Evolutionary conservation across 2,329 filamentous ascomycete genomes (phyloP), one percentile per base, ranked within the genome.

Genomic region (Thielaviopsis euricoi): DNA sequence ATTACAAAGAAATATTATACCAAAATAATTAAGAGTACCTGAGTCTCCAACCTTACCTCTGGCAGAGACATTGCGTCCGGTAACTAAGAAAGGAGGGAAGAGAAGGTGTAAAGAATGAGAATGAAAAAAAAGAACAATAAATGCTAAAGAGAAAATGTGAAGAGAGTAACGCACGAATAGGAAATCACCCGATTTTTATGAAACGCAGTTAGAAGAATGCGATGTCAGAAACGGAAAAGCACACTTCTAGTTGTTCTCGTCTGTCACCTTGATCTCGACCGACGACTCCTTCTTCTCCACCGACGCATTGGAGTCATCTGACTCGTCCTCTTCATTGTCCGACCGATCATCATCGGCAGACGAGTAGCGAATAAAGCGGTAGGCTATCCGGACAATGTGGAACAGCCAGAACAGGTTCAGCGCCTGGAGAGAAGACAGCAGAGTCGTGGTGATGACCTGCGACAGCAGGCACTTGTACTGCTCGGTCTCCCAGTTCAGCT

Each of bases 361-460:
- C 56, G 79, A 77, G 64, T 77, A 78, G 49, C 79, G 74, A 19
- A 86, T 72, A 63, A 87, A 86, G 60, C 86, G 77, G 65, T 83
- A 87, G 52, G 84, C 83, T 62, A 90, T 88, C 62, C 86, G 77
- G 60, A 86, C 67, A 65, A 91, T 89, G 69, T 85, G 81, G 70
- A 83, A 87, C 60, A 89, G 78, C 87, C 87, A 91, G 71, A 90
- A 89, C 10, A 90, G 69, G 68, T 91, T 91, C 56, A 91, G 76
- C 1, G 81, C 79, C 70, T 91, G 87, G 37, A 91, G 75, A 3
- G 76, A 73, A 3, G 80, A 75, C 6, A 91, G 77, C 25, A 91
- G 76, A 2, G 66, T 64, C 9, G 82, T 74, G 12, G 85, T 84
- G 65, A 90, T 88, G 67, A 74, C 73, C 67, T 88, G 83, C 26